These are phyloP conservation scores for Dillenia suffruticosa DNA, from an alignment of 164 flowering plant species.

Conservation along the genomic window DNA sequence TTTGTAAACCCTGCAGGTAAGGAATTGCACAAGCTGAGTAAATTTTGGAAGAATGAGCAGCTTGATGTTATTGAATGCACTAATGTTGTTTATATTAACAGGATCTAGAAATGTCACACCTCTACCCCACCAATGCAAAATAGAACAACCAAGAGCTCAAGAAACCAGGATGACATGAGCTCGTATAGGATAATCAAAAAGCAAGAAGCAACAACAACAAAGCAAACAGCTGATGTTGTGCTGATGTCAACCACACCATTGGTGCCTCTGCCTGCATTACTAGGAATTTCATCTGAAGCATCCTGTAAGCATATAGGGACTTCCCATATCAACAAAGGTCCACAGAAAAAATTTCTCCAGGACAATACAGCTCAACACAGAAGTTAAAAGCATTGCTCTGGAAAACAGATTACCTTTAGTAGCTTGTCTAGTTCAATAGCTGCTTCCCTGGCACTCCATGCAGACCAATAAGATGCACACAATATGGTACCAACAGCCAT, in stretches of 20 bases:
- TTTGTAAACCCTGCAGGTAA: slow-evolving; percentile 55
- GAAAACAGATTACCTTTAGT: slow-evolving; percentile 32
- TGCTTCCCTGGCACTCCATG: slow-evolving; percentile 63
- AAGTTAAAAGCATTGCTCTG: background rate
- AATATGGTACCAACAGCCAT: slow-evolving; percentile 69
- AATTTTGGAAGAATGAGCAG: background rate
- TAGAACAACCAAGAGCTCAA: slow-evolving; percentile 60
- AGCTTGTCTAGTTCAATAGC: slow-evolving; percentile 59
- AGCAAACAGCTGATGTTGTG: slow-evolving; percentile 48
- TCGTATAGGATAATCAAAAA: slow-evolving; percentile 58
- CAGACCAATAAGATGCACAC: slow-evolving; percentile 73
- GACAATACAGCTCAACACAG: background rate
- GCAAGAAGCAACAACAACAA: slow-evolving; percentile 59
- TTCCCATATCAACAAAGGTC: background rate
- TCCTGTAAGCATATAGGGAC: slow-evolving; percentile 32
- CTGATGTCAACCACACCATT: slow-evolving; percentile 50
- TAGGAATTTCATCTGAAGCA: slow-evolving; percentile 39
- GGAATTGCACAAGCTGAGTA: background rate
- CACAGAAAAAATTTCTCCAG: background rate
- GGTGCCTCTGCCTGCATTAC: slow-evolving; percentile 11
- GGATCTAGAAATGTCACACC: slow-evolving; percentile 28
- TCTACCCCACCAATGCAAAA: slow-evolving; percentile 72
- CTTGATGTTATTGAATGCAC: background rate
- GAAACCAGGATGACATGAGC: slow-evolving; percentile 58
- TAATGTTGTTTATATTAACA: background rate